Evolutionary conservation across 2,329 filamentous ascomycete genomes (phyloP), one percentile per base, ranked within the genome.

Genomic region (Apiospora pterosperma): DNA sequence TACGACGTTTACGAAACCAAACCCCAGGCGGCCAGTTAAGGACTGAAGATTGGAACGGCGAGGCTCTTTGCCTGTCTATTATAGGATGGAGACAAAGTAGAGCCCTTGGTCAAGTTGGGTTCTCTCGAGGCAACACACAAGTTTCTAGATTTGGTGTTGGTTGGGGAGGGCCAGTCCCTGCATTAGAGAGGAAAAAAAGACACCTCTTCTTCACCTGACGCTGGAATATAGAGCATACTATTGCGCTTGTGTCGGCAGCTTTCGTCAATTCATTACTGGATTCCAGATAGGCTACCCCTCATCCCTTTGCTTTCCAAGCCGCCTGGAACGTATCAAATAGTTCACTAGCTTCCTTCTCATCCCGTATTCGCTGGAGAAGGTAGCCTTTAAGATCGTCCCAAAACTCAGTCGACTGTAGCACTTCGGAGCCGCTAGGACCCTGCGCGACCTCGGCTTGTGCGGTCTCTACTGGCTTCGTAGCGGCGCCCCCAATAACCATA

Each of bases 361-460:
- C 91, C 77, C 90, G 88, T 71, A 97, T 79, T 75, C 92, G 86
- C 80, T 94, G 91, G 73, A 88, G 80, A 76, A 99, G 75, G 77
- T 95, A 98, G 0, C 86, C 91, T 74, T 88, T 88, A 68, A 99
- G 77, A 80, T 98, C 96, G 10, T 79, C 79, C 96, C 96, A 99
- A 75, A 99, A 99, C 63, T 85, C 88, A 7, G 90, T 86, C 14
- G 87, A 90, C 73, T 86, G 80, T 68, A 97, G 74, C 23, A 90
- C 84, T 34, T 86, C 85, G 63, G 78, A 79, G 38, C 85, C 85
- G 69, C 85, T 88, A n/a, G 82, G 77, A 3, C 80, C 82, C 68
- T 85, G 82, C 62, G 84, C 84, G 58, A 78, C 70, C 38, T 75
- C 80, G 60, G 78, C 76, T 11, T 74, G 72, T 36, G 81, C 79